Conservation (phyloP, 768 basidiomycete genomes). For the Dictyophora rubrovolvata region DNA sequence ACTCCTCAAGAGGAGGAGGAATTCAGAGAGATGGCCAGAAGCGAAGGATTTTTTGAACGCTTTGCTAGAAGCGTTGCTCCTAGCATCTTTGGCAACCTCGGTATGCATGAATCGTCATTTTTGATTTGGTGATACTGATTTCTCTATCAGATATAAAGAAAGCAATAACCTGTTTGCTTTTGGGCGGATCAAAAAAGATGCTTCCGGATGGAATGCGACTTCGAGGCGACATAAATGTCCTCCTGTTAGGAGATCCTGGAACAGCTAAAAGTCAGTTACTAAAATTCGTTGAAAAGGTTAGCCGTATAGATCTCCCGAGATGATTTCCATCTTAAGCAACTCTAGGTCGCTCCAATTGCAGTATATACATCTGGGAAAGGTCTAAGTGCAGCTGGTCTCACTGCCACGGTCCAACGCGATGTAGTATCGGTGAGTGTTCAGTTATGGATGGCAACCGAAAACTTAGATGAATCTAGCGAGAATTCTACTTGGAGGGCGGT, state of each 20-base stretch:
- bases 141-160: constrained; percentile 82
- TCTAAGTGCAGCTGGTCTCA: constrained; percentile 95
- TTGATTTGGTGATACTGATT: constrained; percentile 2
- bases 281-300: constrained; percentile 94
- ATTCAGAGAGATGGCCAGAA: constrained; percentile 82
- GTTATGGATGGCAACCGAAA: neutral
- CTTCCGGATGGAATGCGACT: constrained; percentile 95
- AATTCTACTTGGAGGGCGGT: constrained; percentile 98
- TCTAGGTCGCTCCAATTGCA: constrained; percentile 88
- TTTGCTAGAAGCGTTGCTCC: constrained; percentile 93
- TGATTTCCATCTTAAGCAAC: neutral
- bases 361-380: constrained; percentile 99
- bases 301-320: neutral
- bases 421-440: constrained; percentile 65
- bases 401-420: constrained; percentile 94
- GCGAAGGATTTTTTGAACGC: constrained; percentile 83
- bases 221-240: constrained; percentile 95
- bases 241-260: constrained; percentile 94
- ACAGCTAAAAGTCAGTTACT: constrained; percentile 97
- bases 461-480: constrained; percentile 45
- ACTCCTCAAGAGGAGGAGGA: constrained; percentile 96
- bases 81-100: constrained; percentile 91
- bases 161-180: constrained; percentile 89
- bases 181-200: constrained; percentile 95
- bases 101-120: constrained; percentile 30